A percentile compares a stretch with the other conserved stretches of the same genome.
phyloP scores from a whole-genome alignment of 2,329 filamentous ascomycete genomes.

The Clarireedia sp. region DNA sequence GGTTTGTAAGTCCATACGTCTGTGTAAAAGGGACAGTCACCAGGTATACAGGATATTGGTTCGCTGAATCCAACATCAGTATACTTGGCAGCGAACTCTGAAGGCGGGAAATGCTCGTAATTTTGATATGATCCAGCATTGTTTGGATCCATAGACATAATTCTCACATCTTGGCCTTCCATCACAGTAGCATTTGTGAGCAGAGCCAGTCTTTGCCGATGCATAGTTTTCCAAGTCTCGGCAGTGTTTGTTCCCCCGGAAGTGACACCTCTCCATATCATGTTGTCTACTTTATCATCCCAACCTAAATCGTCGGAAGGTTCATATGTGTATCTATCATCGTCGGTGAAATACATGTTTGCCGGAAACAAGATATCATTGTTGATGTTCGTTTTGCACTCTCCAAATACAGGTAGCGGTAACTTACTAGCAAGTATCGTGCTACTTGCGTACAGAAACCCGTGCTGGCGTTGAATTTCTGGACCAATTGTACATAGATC shows the following conservation, averaged over 20 bases:
- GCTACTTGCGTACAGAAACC: constrained; percentile 48
- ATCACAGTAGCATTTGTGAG: constrained; percentile 45
- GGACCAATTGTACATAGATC: constrained; percentile 52
- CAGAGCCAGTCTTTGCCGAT: constrained; percentile 50
- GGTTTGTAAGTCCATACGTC: constrained; percentile 41
- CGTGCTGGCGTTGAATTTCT: constrained; percentile 40
- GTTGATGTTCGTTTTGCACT: constrained; percentile 55
- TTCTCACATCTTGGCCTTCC: constrained; percentile 30
- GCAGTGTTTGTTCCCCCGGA: constrained; percentile 47
- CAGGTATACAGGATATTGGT: constrained; percentile 38
- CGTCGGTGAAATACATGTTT: constrained; percentile 53
- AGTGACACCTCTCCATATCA: constrained; percentile 58
- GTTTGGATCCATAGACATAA: constrained; percentile 28
- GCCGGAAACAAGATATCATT: constrained; percentile 58
- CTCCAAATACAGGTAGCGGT: constrained; percentile 53
- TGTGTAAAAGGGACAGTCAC: constrained; percentile 37
- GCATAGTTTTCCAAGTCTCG: constrained; percentile 47
- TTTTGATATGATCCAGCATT: constrained; percentile 34
- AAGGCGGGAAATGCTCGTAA: constrained; percentile 36
- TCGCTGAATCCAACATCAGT: constrained; percentile 32
- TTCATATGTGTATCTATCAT: constrained; percentile 52
- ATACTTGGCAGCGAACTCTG: constrained; percentile 24
- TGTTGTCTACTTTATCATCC: constrained; percentile 45
- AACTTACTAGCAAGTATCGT: constrained; percentile 44
- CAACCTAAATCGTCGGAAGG: constrained; percentile 47